Conservation (phyloP, 169 alveolate genomes). For the Plasmodium gonderi region DNA sequence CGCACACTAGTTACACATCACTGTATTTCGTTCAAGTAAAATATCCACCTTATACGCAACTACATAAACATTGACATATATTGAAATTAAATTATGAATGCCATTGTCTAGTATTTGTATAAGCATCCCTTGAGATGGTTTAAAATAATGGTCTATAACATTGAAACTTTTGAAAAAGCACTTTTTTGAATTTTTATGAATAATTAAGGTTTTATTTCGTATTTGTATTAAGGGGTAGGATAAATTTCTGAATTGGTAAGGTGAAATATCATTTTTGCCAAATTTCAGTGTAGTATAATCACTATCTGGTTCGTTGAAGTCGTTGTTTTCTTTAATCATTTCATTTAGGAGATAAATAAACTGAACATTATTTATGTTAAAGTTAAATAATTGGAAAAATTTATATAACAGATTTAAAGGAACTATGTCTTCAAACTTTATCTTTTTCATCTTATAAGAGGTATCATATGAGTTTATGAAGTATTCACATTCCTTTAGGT, state of each 20-base stretch:
- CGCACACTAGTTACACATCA: constrained; percentile 3
- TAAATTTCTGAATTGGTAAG: constrained; percentile 50
- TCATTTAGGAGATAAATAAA: constrained; percentile 39
- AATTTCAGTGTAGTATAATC: neutral
- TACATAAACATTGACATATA: constrained; percentile 49
- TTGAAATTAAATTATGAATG: constrained; percentile 3
- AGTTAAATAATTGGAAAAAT: constrained; percentile 62
- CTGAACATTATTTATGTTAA: constrained; percentile 63
- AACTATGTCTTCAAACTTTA: constrained; percentile 37
- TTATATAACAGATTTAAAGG: constrained; percentile 52
- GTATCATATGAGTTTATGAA: constrained; percentile 41
- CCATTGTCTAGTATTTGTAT: constrained; percentile 37
- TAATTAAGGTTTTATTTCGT: constrained; percentile 68
- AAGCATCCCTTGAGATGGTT: constrained; percentile 55
- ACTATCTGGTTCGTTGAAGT: neutral
- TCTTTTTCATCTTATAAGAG: constrained; percentile 21
- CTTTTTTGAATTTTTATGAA: constrained; percentile 68
- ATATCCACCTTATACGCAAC: constrained; percentile 73
- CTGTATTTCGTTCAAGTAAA: constrained; percentile 23
- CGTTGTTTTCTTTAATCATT: constrained; percentile 32
- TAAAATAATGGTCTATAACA: constrained; percentile 48
- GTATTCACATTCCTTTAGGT: constrained; percentile 4
- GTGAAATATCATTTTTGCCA: constrained; percentile 1
- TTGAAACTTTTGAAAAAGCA: constrained; percentile 38
- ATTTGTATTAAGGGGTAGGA: constrained; percentile 56